These are phyloP conservation scores for Persicaria tinctoria DNA, from an alignment of 148 eudicot genomes.

Conservation along the genomic window DNA sequence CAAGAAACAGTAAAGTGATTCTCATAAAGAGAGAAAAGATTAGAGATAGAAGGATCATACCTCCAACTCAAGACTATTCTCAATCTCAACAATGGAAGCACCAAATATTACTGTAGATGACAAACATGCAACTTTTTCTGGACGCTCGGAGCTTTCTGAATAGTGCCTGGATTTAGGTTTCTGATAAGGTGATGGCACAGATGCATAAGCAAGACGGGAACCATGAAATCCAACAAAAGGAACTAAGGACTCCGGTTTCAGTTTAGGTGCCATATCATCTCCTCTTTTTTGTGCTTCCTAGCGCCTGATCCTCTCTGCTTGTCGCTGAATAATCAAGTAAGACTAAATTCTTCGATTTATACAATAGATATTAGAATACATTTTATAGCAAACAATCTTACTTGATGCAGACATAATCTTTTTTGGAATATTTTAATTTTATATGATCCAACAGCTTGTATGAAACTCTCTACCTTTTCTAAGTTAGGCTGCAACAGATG, in stretches of 20 bases:
- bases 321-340: constrained; percentile 42
- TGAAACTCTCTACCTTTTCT: too few relatives aligned
- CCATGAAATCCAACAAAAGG: constrained; percentile 80
- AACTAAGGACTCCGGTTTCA: constrained; percentile 62
- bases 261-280: constrained; percentile 62
- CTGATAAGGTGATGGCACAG: constrained; percentile 66
- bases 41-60: constrained; percentile 12
- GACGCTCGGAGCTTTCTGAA: constrained; percentile 16
- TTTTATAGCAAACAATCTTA: too few relatives aligned
- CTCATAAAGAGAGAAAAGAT: background rate
- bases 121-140: constrained; percentile 45
- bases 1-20: background rate
- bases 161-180: constrained; percentile 14
- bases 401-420: too few relatives aligned
- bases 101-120: constrained; percentile 62
- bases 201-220: constrained; percentile 89
- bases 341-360: constrained; percentile 3
- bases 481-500: constrained; percentile 55
- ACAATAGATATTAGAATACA: background rate
- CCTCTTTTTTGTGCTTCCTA: constrained; percentile 66
- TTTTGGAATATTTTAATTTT: too few relatives aligned
- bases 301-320: constrained; percentile 65
- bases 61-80: constrained; percentile 59
- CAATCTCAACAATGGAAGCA: constrained; percentile 91
- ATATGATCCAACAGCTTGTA: too few relatives aligned